Evolutionary conservation across 208 protist species (phyloP).

Genomic region (Acanthamoeba healyi): DNA sequence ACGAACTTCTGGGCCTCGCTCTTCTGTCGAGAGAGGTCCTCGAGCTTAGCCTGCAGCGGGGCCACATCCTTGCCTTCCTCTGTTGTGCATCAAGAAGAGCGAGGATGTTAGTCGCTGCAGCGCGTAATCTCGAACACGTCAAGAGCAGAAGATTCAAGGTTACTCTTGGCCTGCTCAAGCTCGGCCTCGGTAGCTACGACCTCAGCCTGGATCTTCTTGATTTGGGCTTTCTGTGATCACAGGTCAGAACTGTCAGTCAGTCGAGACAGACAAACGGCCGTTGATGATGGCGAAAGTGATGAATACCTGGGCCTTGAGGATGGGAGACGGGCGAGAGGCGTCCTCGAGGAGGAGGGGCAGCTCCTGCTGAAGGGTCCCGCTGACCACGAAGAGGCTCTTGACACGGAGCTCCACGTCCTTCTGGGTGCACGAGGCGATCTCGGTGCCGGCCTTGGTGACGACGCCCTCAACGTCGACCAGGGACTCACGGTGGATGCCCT

Average conservation of each 20-base stretch:
- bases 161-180: conserved; percentile 23
- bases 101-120: too few relatives aligned
- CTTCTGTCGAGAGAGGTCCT: conserved; percentile 41
- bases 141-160: neutral
- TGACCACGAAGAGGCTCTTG: conserved; percentile 46
- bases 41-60: conserved; percentile 24
- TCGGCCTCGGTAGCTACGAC: conserved; percentile 20
- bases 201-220: conserved; percentile 25
- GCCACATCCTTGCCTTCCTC: neutral
- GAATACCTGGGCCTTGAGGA: conserved; percentile 33
- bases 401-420: conserved; percentile 71
- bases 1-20: conserved; percentile 29
- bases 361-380: neutral
- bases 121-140: too few relatives aligned
- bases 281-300: neutral
- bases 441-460: conserved; percentile 1
- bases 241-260: too few relatives aligned
- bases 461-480: conserved; percentile 58
- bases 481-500: conserved; percentile 64
- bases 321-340: conserved; percentile 55
- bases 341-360: conserved; percentile 71
- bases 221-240: conserved; percentile 8
- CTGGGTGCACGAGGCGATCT: conserved; percentile 41
- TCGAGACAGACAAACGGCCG: too few relatives aligned
- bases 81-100: too few relatives aligned